Evolutionary conservation across 2,329 filamentous ascomycete species (phyloP).

Genomic region (Fusarium oxysporum): DNA sequence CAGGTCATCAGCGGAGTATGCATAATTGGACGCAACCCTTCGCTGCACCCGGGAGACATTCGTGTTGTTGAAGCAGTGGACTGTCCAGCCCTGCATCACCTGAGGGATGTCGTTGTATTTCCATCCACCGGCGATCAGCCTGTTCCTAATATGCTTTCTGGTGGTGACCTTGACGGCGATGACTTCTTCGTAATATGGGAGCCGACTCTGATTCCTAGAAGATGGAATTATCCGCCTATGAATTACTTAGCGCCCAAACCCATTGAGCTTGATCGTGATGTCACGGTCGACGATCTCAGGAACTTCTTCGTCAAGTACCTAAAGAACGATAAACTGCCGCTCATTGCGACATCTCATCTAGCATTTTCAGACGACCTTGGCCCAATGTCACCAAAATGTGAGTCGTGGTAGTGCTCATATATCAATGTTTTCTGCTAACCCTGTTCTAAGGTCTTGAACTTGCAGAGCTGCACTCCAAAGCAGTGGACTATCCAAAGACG

Average conservation of each 20-base stretch:
- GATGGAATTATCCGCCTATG: conserved; percentile 83
- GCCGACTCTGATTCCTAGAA: conserved; percentile 72
- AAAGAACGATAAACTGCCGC: conserved; percentile 85
- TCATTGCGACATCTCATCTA: conserved; percentile 85
- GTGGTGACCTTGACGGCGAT: conserved; percentile 94
- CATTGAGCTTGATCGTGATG: conserved; percentile 66
- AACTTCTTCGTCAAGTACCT: conserved; percentile 93
- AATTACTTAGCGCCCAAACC: conserved; percentile 73
- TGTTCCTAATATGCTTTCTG: conserved; percentile 93
- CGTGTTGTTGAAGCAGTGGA: conserved; percentile 89
- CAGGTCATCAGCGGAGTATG: conserved; percentile 81
- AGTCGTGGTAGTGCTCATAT: conserved; percentile 45
- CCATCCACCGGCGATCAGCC: conserved; percentile 86
- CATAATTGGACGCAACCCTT: conserved; percentile 90
- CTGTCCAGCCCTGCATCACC: conserved; percentile 75
- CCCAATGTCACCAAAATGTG: conserved; percentile 76
- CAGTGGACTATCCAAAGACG: conserved; percentile 95
- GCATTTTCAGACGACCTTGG: conserved; percentile 79
- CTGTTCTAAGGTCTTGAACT: conserved; percentile 68
- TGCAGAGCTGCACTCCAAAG: conserved; percentile 85
- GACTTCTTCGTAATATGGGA: conserved; percentile 98
- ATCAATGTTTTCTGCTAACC: neutral
- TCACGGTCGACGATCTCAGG: conserved; percentile 78
- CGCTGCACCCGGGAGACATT: conserved; percentile 91
- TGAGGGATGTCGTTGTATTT: conserved; percentile 89